Evolutionary conservation across 768 basidiomycete genomes (phyloP).

Genomic region (Exidia glandulosa): DNA sequence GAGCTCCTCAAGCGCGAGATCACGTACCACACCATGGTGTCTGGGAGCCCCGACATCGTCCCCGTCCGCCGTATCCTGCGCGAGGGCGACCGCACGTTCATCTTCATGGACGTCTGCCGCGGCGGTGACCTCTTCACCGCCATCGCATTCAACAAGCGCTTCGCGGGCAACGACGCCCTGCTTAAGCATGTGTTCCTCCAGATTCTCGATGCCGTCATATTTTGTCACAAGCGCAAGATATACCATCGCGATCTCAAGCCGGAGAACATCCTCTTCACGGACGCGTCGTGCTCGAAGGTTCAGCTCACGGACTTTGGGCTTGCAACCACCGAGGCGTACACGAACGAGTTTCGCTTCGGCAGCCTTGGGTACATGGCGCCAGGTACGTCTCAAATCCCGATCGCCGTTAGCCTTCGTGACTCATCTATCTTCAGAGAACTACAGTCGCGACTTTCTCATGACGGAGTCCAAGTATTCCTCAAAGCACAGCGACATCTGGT

Average conservation of each 20-base stretch:
- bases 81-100: conserved; percentile 26
- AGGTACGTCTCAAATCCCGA: not conserved
- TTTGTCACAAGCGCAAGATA: conserved; percentile 32
- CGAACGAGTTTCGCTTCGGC: not conserved
- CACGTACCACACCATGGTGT: conserved; percentile 28
- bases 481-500: conserved; percentile 51
- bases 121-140: conserved; percentile 34
- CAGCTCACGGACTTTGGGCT: conserved; percentile 35
- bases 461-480: conserved; percentile 10
- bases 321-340: not conserved
- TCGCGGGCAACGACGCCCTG: conserved; percentile 28
- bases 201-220: conserved; percentile 32
- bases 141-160: conserved; percentile 22
- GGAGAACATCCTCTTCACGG: conserved; percentile 15
- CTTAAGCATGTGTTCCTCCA: conserved; percentile 33
- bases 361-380: not conserved
- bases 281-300: conserved; percentile 20
- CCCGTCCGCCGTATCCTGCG: conserved; percentile 28
- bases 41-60: conserved; percentile 29
- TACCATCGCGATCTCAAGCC: conserved; percentile 40
- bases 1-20: conserved; percentile 28
- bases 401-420: not conserved
- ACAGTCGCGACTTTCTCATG: not conserved
- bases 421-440: not conserved
- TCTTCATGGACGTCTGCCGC: conserved; percentile 31